Evolutionary conservation across 257 asterid species (phyloP), one percentile per base, ranked within the genome.

Genomic region (Parsonsia alboflavescens): DNA sequence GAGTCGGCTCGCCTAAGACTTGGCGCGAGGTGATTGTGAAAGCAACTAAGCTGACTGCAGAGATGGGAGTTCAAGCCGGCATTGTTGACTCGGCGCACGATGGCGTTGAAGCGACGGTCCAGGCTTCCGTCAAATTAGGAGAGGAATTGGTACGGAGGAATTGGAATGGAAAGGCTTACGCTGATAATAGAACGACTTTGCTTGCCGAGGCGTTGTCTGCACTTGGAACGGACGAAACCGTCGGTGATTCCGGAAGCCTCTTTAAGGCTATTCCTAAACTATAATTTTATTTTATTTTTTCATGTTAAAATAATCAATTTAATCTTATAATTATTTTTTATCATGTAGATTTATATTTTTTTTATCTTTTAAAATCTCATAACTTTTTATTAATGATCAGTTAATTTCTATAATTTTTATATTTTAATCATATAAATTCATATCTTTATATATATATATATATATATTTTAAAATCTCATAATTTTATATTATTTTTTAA

Each of bases 21-120:
- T 68, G 81, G 86, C 87, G 92, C 70, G 84, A 78, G 10, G 77
- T 88, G 67, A 85, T 87, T 19, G 5, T 90, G 85, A 56, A 53
- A 75, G 83, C 92, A 24, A 50, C 74, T 62, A 86, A 77, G 77
- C 63, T 90, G 75, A 80, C 81, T 64, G 92, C 85, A 50, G 87
- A 67, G 72, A 52, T 17, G 80, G 96, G 83, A 49, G 83, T 86
- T 69, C 68, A 79, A 9, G 75, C 72, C 85, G 92, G 92, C 0
- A 77, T 88, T 12, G 89, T 88, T 0, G 90, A 90, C 73, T 82
- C 85, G 48, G 92, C 80, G 11, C 83, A 86, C 36, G 86, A 59
- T 4, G 41, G 87, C 42, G 94, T 44, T n/a, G 84, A 77, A 72
- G 88, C 73, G 80, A 87, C 92, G 5, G 69, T 87, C 62, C 88